phyloP scores from a whole-genome alignment of 805 yeast genomes.

The Nakazawaea pomicola region DNA sequence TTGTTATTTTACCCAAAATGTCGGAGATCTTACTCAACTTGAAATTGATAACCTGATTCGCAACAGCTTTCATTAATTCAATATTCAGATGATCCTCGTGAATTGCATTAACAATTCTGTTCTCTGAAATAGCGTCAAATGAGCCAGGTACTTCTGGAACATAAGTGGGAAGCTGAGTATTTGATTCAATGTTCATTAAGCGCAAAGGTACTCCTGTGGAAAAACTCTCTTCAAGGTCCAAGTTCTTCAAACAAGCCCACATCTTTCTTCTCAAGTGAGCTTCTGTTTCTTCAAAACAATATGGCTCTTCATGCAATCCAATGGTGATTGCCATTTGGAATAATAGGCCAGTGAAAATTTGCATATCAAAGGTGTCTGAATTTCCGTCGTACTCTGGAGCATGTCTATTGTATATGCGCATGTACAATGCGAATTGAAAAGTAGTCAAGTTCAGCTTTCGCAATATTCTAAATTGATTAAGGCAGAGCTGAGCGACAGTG shows the following conservation, averaged over 20 bases:
- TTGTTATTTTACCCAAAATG: slow-evolving; percentile 28
- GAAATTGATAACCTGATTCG: slow-evolving; percentile 31
- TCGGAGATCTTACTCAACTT: slow-evolving; percentile 26
- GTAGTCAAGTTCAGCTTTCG: slow-evolving; percentile 33
- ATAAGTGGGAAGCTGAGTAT: slow-evolving; percentile 38
- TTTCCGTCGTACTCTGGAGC: slow-evolving; percentile 50
- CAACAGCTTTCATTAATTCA: slow-evolving; percentile 34
- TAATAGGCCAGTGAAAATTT: slow-evolving; percentile 30
- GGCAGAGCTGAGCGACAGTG: slow-evolving; percentile 32
- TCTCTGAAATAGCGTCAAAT: slow-evolving; percentile 7
- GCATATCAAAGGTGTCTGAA: slow-evolving; percentile 36
- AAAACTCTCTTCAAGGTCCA: slow-evolving; percentile 38
- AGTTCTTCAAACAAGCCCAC: slow-evolving; percentile 43
- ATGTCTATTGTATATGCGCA: slow-evolving; percentile 33
- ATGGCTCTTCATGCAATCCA: slow-evolving; percentile 47
- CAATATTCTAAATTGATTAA: slow-evolving; percentile 36
- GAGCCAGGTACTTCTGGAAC: slow-evolving; percentile 15
- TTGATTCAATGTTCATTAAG: slow-evolving; percentile 33
- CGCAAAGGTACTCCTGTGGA: slow-evolving; percentile 36
- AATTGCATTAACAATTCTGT: slow-evolving; percentile 2
- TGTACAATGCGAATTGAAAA: slow-evolving; percentile 38
- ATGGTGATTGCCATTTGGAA: slow-evolving; percentile 39
- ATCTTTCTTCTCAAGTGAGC: slow-evolving; percentile 53
- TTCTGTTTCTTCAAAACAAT: slow-evolving; percentile 27
- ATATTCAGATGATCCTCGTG: slow-evolving; percentile 21